Evolutionary conservation across 495 filamentous ascomycete genomes (phyloP).

Genomic region (Xanthoparmelia taractica): DNA sequence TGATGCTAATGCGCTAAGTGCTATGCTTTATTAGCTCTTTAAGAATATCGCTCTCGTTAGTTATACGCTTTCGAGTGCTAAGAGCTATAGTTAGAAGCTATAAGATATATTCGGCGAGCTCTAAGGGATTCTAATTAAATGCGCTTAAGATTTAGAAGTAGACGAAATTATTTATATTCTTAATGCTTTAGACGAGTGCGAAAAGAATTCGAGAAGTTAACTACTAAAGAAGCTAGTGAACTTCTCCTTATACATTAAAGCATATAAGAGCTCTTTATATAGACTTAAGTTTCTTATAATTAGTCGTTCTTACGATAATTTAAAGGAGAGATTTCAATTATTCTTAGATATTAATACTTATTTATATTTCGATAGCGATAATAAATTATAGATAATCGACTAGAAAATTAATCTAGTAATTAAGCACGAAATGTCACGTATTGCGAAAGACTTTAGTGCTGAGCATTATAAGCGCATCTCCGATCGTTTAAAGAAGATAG

Average conservation of each 20-base stretch:
- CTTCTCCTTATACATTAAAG: constrained; percentile 22
- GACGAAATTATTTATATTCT: constrained; percentile 42
- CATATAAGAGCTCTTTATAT: neutral
- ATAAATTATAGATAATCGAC: constrained; percentile 28
- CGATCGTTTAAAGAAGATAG: constrained; percentile 29
- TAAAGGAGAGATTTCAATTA: constrained; percentile 27
- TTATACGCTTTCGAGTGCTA: constrained; percentile 27
- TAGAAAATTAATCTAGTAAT: constrained; percentile 38
- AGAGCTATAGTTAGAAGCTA: constrained; percentile 32
- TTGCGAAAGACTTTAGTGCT: constrained; percentile 18
- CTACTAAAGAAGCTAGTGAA: constrained; percentile 25
- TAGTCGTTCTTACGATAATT: constrained; percentile 37
- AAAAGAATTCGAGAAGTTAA: constrained; percentile 20
- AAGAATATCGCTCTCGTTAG: constrained; percentile 25
- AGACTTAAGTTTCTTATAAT: constrained; percentile 38
- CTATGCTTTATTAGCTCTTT: constrained; percentile 42
- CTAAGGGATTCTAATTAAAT: constrained; percentile 37
- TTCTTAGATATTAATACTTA: constrained; percentile 26
- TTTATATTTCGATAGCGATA: constrained; percentile 31
- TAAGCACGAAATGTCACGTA: no score
- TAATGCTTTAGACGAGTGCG: constrained; percentile 41
- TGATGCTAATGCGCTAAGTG: no score
- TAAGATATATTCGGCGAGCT: constrained; percentile 31
- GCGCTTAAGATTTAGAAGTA: constrained; percentile 29
- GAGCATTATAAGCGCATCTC: constrained; percentile 19